A percentile compares a stretch with the other conserved stretches of the same genome.
Evolutionary conservation across 305 asterid species (phyloP).

Genomic region (Nicotiana rustica): DNA sequence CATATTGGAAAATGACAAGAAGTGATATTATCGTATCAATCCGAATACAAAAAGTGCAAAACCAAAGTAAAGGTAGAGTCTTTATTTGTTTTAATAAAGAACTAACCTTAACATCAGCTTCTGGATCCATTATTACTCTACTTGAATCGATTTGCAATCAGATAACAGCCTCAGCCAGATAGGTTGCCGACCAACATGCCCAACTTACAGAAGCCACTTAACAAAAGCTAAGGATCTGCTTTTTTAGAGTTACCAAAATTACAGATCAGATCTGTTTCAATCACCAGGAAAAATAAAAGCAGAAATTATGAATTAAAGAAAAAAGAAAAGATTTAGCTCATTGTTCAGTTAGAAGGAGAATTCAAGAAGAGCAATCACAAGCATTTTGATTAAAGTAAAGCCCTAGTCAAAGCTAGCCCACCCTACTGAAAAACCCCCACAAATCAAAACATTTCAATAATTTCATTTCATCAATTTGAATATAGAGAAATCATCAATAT

Average conservation of each 20-base stretch:
- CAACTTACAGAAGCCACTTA: conserved; percentile 29
- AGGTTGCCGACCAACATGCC: conserved; percentile 52
- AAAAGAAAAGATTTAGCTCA: background rate
- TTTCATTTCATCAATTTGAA: background rate
- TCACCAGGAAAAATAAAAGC: conserved; percentile 22
- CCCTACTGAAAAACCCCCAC: background rate
- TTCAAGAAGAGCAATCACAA: conserved; percentile 28
- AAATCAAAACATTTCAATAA: background rate
- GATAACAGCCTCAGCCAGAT: conserved; percentile 45
- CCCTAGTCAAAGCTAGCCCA: conserved; percentile 41
- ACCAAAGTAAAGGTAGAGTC: conserved; percentile 34
- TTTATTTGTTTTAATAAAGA: background rate
- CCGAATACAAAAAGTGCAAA: background rate
- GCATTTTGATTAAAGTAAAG: conserved; percentile 39
- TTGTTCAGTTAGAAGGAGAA: background rate
- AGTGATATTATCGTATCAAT: background rate
- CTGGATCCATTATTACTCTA: conserved; percentile 71
- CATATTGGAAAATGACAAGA: background rate
- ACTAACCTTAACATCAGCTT: conserved; percentile 80
- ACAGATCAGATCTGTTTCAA: conserved; percentile 51
- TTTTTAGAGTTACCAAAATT: background rate
- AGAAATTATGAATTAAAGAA: background rate
- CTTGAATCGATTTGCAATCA: conserved; percentile 44
- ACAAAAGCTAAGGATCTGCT: conserved; percentile 34
- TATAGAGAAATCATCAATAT: background rate